Evolutionary conservation across 768 basidiomycete genomes (phyloP).

Genomic region (Leccinum longicurvipes): DNA sequence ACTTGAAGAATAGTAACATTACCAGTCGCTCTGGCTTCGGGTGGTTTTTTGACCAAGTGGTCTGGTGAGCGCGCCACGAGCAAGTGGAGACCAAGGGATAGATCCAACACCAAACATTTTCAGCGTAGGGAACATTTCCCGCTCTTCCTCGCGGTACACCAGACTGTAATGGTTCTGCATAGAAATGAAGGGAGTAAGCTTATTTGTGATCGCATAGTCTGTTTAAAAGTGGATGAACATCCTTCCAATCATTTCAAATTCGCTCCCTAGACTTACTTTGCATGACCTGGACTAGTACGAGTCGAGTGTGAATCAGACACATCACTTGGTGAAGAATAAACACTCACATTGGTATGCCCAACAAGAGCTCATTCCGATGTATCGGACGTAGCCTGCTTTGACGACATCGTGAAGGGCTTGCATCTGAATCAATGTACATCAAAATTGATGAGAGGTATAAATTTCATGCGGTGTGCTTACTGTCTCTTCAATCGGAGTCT

Average conservation of each 20-base stretch:
- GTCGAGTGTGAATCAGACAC: background rate
- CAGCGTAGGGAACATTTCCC: slow-evolving; percentile 53
- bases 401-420: slow-evolving; percentile 51
- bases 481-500: slow-evolving; percentile 50
- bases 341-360: slow-evolving; percentile 39
- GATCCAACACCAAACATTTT: slow-evolving; percentile 43
- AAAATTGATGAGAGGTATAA: background rate
- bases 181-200: slow-evolving; percentile 53
- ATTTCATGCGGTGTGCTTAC: slow-evolving; percentile 12
- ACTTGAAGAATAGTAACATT: background rate
- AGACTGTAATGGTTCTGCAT: slow-evolving; percentile 64
- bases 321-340: background rate
- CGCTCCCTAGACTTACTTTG: slow-evolving; percentile 28
- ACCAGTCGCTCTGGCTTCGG: slow-evolving; percentile 26
- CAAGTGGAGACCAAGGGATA: slow-evolving; percentile 46
- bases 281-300: slow-evolving; percentile 36
- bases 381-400: slow-evolving; percentile 45
- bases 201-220: slow-evolving; percentile 42
- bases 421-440: slow-evolving; percentile 29
- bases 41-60: slow-evolving; percentile 31
- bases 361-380: slow-evolving; percentile 44
- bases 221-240: slow-evolving; percentile 1
- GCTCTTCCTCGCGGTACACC: slow-evolving; percentile 60
- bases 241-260: background rate
- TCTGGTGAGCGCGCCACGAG: slow-evolving; percentile 35